Evolutionary conservation across 108 stramenopile genomes (phyloP).

Genomic region (Stephanodiscus triporus): DNA sequence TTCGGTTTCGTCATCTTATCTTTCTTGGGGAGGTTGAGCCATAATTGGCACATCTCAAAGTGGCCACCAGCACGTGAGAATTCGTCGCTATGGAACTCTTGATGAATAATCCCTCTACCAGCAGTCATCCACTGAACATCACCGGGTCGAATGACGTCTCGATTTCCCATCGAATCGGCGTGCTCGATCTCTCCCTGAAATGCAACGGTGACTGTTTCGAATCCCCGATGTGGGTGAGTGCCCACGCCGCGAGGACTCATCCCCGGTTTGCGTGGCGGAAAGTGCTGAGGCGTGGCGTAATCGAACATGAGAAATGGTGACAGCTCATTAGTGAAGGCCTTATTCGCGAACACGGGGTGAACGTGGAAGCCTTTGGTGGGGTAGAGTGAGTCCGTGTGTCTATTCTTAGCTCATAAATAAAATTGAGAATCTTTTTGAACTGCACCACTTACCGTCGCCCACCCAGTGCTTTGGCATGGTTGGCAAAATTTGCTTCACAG

Average conservation of each 20-base stretch:
- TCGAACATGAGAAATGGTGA: slow-evolving; percentile 89
- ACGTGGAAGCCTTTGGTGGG: slow-evolving; percentile 71
- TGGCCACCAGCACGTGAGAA: slow-evolving; percentile 68
- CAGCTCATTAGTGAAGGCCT: slow-evolving; percentile 79
- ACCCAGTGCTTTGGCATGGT: slow-evolving; percentile 76
- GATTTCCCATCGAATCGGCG: slow-evolving; percentile 79
- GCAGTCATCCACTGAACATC: slow-evolving; percentile 98
- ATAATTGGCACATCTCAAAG: slow-evolving; percentile 88
- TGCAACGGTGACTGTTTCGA: slow-evolving; percentile 92
- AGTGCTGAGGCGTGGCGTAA: slow-evolving; percentile 75
- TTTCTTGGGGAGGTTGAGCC: slow-evolving; percentile 86
- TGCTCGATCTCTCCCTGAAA: slow-evolving; percentile 92
- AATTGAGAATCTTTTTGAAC: too few species aligned
- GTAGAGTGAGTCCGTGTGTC: too few species aligned
- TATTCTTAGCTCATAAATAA: too few species aligned
- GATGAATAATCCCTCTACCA: slow-evolving; percentile 90
- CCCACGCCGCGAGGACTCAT: slow-evolving; percentile 70
- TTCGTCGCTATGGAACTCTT: slow-evolving; percentile 79
- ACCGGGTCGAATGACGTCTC: slow-evolving; percentile 69
- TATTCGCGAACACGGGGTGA: slow-evolving; percentile 82
- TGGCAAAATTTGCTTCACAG: slow-evolving; percentile 50
- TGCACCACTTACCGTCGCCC: slow-evolving; percentile 53
- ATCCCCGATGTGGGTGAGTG: slow-evolving; percentile 89
- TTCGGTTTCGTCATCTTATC: slow-evolving; percentile 88
- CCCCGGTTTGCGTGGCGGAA: slow-evolving; percentile 38